These are phyloP conservation scores for Saccharomycopsis fermentans DNA, from an alignment of 805 yeast species.

Conservation along the genomic window DNA sequence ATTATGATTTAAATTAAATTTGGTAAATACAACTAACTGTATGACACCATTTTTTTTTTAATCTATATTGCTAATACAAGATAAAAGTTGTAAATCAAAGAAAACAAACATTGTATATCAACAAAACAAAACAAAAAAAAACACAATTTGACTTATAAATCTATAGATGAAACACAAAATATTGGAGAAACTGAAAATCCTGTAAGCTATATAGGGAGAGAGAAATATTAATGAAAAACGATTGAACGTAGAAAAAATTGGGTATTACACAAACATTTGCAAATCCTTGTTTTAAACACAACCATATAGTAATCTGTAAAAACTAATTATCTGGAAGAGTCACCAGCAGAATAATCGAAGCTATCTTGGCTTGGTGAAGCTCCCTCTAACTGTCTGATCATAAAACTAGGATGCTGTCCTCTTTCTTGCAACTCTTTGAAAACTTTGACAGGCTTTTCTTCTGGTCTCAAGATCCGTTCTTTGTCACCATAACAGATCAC, in stretches of 20 bases:
- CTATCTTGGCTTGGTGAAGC: conserved; percentile 12
- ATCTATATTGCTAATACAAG: not conserved
- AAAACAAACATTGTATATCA: too few species aligned
- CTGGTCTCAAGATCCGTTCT: conserved; percentile 70
- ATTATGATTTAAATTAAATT: conserved; percentile 29
- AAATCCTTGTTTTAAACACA: too few species aligned
- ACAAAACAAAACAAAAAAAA: too few species aligned
- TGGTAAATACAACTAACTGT: not conserved
- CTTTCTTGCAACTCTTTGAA: conserved; percentile 77
- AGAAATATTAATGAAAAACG: not conserved
- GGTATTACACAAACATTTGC: too few species aligned
- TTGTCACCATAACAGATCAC: conserved; percentile 87
- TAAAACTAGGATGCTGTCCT: conserved; percentile 83
- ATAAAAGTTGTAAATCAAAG: not conserved
- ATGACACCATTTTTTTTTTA: not conserved
- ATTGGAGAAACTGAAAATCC: not conserved
- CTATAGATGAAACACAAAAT: not conserved
- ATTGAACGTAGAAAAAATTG: not conserved
- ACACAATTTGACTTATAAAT: too few species aligned
- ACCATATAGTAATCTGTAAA: too few species aligned
- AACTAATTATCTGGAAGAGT: not conserved
- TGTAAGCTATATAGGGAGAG: too few species aligned
- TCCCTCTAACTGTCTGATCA: conserved; percentile 75
- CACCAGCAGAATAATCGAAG: conserved; percentile 4
- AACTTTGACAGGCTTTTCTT: conserved; percentile 80